A percentile compares a stretch with the other conserved stretches of the same genome.
phyloP scores from a whole-genome alignment of 164 flowering plant genomes.

The Taxillus chinensis region DNA sequence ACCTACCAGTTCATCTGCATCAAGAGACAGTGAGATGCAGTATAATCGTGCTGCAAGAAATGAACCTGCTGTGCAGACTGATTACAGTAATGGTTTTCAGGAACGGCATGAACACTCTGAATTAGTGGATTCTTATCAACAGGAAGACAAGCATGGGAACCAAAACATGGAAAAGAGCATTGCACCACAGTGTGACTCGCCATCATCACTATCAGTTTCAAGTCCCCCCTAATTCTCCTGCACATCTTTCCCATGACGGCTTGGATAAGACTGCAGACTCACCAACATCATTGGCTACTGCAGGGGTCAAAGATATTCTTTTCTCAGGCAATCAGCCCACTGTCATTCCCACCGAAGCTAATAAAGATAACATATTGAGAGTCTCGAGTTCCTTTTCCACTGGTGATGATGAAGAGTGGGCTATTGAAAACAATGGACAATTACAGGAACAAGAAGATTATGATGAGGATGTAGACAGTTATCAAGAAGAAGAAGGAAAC shows the following conservation, averaged over 20 bases:
- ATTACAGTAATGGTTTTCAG: conserved; percentile 23
- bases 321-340: conserved; percentile 28
- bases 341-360: conserved; percentile 18
- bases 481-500: conserved; percentile 70
- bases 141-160: conserved; percentile 18
- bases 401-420: conserved; percentile 83
- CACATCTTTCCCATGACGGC: conserved; percentile 87
- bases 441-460: conserved; percentile 87
- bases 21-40: conserved; percentile 27
- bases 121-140: conserved; percentile 21
- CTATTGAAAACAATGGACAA: conserved; percentile 38
- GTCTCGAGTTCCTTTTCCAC: conserved; percentile 28
- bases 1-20: conserved; percentile 33
- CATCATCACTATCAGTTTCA: conserved; percentile 82
- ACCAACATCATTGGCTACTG: conserved; percentile 24
- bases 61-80: conserved; percentile 27
- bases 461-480: conserved; percentile 78
- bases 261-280: conserved; percentile 65
- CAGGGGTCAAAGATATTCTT: conserved; percentile 24
- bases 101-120: conserved; percentile 28
- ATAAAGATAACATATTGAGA: conserved; percentile 15
- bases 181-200: conserved; percentile 67
- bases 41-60: conserved; percentile 23
- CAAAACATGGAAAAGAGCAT: conserved; percentile 23
- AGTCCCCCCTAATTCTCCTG: conserved; percentile 82